phyloP scores from a whole-genome alignment of 106 monocot species.

The Dactylorhiza incarnata region DNA sequence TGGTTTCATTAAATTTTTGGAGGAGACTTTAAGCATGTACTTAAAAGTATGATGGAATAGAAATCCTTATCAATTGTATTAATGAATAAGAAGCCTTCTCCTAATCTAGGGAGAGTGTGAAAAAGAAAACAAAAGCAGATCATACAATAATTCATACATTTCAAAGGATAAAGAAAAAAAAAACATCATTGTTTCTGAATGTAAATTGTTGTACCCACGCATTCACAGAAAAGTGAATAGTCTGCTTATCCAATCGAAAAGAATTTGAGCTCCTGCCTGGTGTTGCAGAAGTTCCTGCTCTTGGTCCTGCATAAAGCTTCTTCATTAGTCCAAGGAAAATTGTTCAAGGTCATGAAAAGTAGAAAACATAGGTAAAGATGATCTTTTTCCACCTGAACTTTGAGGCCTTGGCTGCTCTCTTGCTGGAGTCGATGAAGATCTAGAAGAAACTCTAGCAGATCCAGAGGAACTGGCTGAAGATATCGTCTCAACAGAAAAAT shows the following conservation, averaged over 20 bases:
- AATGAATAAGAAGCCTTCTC: background rate
- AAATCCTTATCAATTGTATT: background rate
- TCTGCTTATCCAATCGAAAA: conserved; percentile 7
- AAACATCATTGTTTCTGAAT: background rate
- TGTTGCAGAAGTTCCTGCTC: conserved; percentile 4
- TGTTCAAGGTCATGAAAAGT: background rate
- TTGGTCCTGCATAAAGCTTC: background rate
- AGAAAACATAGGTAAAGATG: background rate
- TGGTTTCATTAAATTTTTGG: too few species aligned
- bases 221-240: conserved; percentile 14
- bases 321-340: conserved; percentile 1
- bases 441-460: conserved; percentile 29
- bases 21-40: background rate
- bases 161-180: background rate
- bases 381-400: background rate
- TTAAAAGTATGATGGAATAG: background rate
- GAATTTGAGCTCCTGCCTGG: conserved; percentile 7
- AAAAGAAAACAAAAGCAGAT: conserved; percentile 1
- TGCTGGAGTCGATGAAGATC: conserved; percentile 35
- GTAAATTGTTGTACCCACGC: conserved; percentile 4
- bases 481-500: conserved; percentile 66
- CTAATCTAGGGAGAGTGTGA: background rate
- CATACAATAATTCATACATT: background rate
- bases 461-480: conserved; percentile 47
- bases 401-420: conserved; percentile 38